Evolutionary conservation across 2,329 filamentous ascomycete genomes (phyloP).

Genomic region (Zymoseptoria crescenta): DNA sequence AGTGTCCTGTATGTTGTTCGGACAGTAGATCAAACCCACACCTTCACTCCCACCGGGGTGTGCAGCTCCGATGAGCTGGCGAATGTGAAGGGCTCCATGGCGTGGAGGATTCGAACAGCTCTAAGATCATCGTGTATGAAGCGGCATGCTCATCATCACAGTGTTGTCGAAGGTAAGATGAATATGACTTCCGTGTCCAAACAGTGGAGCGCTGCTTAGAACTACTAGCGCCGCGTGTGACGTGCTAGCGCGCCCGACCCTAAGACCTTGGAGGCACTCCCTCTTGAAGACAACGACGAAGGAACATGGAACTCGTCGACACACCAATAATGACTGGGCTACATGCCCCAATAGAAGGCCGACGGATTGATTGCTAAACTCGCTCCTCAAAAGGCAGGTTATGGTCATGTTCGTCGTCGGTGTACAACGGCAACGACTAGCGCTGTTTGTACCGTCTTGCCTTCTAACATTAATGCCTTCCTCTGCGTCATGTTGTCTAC

Average conservation of each 20-base stretch:
- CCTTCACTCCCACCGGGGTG: slow-evolving; percentile 58
- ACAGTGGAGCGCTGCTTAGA: no score
- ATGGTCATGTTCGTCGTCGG: not conserved
- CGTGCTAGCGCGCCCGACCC: not conserved
- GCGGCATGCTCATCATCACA: not conserved
- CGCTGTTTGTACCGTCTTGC: not conserved
- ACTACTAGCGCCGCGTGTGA: not conserved
- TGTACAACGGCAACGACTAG: not conserved
- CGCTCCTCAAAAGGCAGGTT: not conserved
- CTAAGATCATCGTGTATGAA: not conserved
- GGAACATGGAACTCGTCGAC: not conserved
- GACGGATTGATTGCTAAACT: not conserved
- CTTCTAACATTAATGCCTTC: not conserved
- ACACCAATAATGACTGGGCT: not conserved
- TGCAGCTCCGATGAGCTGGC: slow-evolving; percentile 79
- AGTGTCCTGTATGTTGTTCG: slow-evolving; percentile 7
- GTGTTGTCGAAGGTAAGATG: not conserved
- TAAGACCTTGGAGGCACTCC: no score
- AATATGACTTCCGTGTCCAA: not conserved
- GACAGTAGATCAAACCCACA: slow-evolving; percentile 41
- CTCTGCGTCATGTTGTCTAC: not conserved
- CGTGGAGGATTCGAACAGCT: not conserved
- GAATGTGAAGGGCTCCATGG: slow-evolving; percentile 94
- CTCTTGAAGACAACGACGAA: not conserved
- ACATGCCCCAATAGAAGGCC: not conserved